Evolutionary conservation across 2,329 filamentous ascomycete species (phyloP), one percentile per base, ranked within the genome.

Genomic region (Stromatinia cepivora): DNA sequence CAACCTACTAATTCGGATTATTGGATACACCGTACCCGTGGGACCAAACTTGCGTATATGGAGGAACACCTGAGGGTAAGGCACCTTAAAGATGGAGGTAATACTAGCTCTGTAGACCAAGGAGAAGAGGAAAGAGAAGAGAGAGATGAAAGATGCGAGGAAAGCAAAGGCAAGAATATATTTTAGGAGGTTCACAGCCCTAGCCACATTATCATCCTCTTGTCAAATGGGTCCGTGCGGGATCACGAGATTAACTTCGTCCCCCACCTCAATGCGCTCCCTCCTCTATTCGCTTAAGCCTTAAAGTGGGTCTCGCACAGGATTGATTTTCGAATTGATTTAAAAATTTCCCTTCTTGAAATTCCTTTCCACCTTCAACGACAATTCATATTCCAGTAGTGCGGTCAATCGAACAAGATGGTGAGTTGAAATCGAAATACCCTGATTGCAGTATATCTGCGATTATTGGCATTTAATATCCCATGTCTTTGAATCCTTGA

Each of bases 331-430:
- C 22, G 36, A 58, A 45, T 57, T 57, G 31, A 56, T 54, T 67
- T 45, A 8, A 42, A 54, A 46, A 36, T 68, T 70, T 69, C 71
- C 57, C 36, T 22, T 53, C 50, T 45, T 68, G 42, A 31, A 17
- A 6, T 42, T 58, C 70, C 22, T 54, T 56, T 65, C 75, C 76
- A 45, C 36, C n/a, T 61, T 42, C 76, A 76, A 78, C 76, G 77
- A 79, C 78, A 78, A 80, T 80, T 78, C 80, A 81, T 82, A 81
- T 79, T 76, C 76, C 72, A 78, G 76, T 75, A 74, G 77, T 78
- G 77, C 73, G 77, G 76, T 70, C 72, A 77, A 75, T 77, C 75
- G 83, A 82, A 85, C 87, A 90, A 86, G 81, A 90, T 90, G 88
- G 88, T 90, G 83, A 90, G 88, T 89, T 83, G 73, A 84, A 79